A percentile compares a stretch with the other conserved stretches of the same genome.
Evolutionary conservation across 164 flowering plant genomes (phyloP).

Genomic region (Berberis thunbergii): DNA sequence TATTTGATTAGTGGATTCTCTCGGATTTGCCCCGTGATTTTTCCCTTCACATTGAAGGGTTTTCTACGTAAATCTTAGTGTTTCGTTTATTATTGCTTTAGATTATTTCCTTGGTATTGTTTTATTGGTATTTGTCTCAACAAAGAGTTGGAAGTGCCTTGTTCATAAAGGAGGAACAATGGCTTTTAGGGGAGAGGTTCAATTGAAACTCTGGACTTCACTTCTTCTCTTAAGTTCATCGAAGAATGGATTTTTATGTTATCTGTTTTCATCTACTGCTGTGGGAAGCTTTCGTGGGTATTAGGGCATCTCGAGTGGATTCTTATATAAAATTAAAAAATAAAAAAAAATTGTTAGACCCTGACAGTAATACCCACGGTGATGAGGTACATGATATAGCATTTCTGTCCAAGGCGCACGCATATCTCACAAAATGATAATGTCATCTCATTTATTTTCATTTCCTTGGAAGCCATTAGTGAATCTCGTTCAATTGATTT

Average conservation of each 20-base stretch:
- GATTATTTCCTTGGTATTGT: too few relatives aligned
- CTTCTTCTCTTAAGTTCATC: neutral
- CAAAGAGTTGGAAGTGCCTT: slow-evolving; percentile 35
- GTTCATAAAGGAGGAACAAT: slow-evolving; percentile 93
- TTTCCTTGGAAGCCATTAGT: too few relatives aligned
- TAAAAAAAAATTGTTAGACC: slow-evolving; percentile 20
- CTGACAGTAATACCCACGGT: slow-evolving; percentile 21
- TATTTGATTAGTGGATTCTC: too few relatives aligned
- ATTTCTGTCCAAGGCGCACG: neutral
- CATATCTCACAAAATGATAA: slow-evolving; percentile 70
- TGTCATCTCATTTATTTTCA: slow-evolving; percentile 26
- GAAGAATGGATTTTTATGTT: neutral
- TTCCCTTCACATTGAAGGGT: too few relatives aligned
- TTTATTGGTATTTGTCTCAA: too few relatives aligned
- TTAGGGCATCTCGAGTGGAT: slow-evolving; percentile 29
- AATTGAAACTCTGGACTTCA: slow-evolving; percentile 1
- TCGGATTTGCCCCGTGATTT: too few relatives aligned
- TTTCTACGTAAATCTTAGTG: too few relatives aligned
- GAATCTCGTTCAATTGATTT: too few relatives aligned
- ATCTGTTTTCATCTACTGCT: slow-evolving; percentile 35
- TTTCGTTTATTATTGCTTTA: too few relatives aligned
- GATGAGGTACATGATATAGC: slow-evolving; percentile 17
- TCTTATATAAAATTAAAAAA: slow-evolving; percentile 35
- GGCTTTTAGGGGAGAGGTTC: slow-evolving; percentile 97
- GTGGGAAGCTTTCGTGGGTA: slow-evolving; percentile 87